These are phyloP conservation scores for Lophium mytilinum DNA, from an alignment of 495 filamentous ascomycete species.

Conservation along the genomic window DNA sequence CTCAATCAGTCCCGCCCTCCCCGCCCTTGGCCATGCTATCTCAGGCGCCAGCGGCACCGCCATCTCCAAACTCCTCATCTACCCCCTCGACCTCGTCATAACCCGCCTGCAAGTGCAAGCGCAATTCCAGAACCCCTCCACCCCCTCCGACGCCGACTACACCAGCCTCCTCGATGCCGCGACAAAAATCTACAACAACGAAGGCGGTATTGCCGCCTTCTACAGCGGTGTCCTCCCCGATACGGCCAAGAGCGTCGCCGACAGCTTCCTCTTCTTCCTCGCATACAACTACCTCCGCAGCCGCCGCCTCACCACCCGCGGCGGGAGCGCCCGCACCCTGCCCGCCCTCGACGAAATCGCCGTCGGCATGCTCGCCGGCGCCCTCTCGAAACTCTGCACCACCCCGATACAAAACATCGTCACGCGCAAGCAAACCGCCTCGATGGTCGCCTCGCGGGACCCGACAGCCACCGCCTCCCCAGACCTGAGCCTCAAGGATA, in stretches of 20 bases:
- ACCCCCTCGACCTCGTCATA: conserved; percentile 79
- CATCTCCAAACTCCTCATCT: conserved; percentile 64
- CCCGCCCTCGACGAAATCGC: conserved; percentile 64
- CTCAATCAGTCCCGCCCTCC: conserved; percentile 45
- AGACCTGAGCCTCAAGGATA: conserved; percentile 44
- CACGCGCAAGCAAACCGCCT: conserved; percentile 67
- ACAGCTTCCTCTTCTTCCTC: conserved; percentile 78
- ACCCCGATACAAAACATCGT: conserved; percentile 80
- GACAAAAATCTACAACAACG: conserved; percentile 58
- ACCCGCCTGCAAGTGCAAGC: conserved; percentile 78
- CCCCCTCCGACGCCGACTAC: conserved; percentile 40
- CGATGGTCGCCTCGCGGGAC: conserved; percentile 34
- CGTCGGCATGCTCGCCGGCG: conserved; percentile 69
- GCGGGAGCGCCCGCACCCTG: conserved; percentile 34
- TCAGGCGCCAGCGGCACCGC: conserved; percentile 73
- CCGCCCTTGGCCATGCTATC: conserved; percentile 78
- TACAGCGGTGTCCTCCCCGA: conserved; percentile 70
- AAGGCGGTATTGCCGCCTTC: conserved; percentile 62
- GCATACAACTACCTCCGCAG: conserved; percentile 68
- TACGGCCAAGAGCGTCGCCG: conserved; percentile 61
- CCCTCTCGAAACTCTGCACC: conserved; percentile 68
- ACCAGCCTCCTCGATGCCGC: conserved; percentile 57
- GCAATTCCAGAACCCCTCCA: conserved; percentile 40
- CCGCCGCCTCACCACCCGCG: conserved; percentile 39
- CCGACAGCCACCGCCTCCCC: conserved; percentile 18